Evolutionary conservation across 352 stramenopile genomes (phyloP), one percentile per base, ranked within the genome.

Genomic region (Elongisporangium prolatum): DNA sequence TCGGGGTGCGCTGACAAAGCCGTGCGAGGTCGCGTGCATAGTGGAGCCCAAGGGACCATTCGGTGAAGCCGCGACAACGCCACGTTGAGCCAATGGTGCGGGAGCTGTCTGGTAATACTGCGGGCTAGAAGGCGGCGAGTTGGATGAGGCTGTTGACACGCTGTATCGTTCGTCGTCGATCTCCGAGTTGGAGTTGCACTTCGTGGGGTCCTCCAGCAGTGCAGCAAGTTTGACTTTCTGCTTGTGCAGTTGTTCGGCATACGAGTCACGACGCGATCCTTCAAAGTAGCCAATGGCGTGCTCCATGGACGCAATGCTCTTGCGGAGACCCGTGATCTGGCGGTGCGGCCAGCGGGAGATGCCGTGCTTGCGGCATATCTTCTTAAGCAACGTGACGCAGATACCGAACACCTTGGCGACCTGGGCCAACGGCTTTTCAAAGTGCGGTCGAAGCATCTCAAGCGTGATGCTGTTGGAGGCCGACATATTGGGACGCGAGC

Each of bases 241-340:
- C 69, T 89, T 91, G 47, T 77, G 65, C 47, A 91, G 69, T 49
- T 91, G 82, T 52, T 80, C 61, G 3, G 80, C 82, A 59, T 91
- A 91, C 58, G 75, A 84, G 20, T 88, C 82, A 52, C 77, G 79
- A 24, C 82, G 79, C 40, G 55, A 58, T 25, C 79, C 82, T 63
- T 91, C 82, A 54, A 91, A 91, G 66, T 89, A 87, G 20, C 69
- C 71, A 60, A 91, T 89, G 21, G 83, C 83, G 38, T 93, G 80
- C 54, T 95, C 83, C 81, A 95, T 93, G 20, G 83, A 93, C 17
- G 80, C 65, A 54, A 95, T 93, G 67, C 81, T 92, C 60, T 95
- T 95, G 59, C 85, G 81, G 25, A 95, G 69, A n/a, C 81, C 84
- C 6, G 81, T 90, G 76, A 95, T 93, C 67, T 93, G 84, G 17